Conservation (phyloP, 305 asterid genomes). For the Fraxinus albicans region DNA sequence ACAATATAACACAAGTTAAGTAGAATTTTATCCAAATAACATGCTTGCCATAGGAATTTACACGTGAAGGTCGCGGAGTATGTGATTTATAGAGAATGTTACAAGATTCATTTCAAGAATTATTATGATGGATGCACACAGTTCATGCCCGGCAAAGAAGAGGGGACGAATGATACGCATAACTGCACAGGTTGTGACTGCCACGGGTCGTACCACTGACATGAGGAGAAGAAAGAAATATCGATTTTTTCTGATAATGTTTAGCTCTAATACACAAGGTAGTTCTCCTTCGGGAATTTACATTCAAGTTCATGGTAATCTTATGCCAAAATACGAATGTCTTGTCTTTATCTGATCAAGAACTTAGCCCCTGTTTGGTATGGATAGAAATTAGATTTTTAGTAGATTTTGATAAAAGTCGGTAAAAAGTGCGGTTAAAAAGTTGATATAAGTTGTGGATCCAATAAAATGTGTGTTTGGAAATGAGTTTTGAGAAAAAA, state of each 20-base stretch:
- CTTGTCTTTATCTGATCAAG: neutral
- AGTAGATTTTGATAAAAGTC: no score
- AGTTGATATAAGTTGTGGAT: no score
- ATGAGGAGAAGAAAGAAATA: neutral
- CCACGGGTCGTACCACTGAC: neutral
- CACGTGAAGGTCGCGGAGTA: neutral
- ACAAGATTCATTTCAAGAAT: neutral
- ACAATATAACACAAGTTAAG: no score
- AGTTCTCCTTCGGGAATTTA: neutral
- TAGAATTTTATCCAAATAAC: no score
- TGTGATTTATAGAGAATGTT: constrained; percentile 14
- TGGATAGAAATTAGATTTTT: no score
- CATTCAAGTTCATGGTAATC: neutral
- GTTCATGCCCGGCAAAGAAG: neutral
- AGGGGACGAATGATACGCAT: neutral
- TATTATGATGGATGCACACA: neutral
- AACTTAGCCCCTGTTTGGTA: no score
- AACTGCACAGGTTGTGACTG: constrained; percentile 11
- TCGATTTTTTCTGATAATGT: neutral
- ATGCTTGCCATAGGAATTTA: neutral
- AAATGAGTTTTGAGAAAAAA: no score
- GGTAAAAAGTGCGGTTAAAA: no score
- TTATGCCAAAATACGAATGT: neutral
- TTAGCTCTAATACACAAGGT: neutral
- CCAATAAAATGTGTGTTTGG: no score